These are phyloP conservation scores for Zychaea mexicana DNA, from an alignment of 371 early-diverging fungal genomes.

Conservation along the genomic window DNA sequence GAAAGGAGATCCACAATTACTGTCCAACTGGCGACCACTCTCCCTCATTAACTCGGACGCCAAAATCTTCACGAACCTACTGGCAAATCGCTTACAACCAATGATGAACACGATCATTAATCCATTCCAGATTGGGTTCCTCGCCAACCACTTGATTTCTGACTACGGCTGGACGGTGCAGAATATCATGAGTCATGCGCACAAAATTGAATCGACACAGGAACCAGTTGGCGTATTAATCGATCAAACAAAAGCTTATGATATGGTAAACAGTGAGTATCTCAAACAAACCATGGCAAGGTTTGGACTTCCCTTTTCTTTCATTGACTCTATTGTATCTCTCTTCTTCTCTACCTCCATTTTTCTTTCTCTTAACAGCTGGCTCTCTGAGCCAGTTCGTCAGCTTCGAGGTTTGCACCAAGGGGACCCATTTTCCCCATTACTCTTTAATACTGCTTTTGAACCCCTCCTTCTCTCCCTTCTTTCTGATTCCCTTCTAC, in stretches of 20 bases:
- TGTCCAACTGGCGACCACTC: conserved; percentile 28
- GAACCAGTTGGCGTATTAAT: neutral
- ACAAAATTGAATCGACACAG: neutral
- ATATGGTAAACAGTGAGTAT: neutral
- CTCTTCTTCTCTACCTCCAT: neutral
- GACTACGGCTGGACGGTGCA: conserved; percentile 17
- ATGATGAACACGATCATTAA: neutral
- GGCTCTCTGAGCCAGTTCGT: conserved; percentile 2
- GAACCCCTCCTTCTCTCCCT: conserved; percentile 19
- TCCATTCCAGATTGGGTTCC: conserved; percentile 22
- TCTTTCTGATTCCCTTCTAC: neutral
- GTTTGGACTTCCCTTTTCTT: conserved; percentile 1
- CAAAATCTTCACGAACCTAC: conserved; percentile 13
- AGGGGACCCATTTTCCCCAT: conserved; percentile 20
- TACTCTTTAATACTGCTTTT: conserved; percentile 21
- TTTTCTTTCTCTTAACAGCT: conserved; percentile 19
- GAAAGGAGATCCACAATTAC: conserved; percentile 23
- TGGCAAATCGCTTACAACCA: conserved; percentile 1
- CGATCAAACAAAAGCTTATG: neutral
- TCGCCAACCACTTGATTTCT: neutral
- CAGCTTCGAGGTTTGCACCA: conserved; percentile 17
- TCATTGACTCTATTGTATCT: neutral
- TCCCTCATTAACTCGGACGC: conserved; percentile 18
- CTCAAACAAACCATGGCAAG: neutral
- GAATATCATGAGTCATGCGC: neutral